Base-by-base conservation (phyloP, 192 early-diverging fungal genomes). In the Coemansia umbellata region DNA sequence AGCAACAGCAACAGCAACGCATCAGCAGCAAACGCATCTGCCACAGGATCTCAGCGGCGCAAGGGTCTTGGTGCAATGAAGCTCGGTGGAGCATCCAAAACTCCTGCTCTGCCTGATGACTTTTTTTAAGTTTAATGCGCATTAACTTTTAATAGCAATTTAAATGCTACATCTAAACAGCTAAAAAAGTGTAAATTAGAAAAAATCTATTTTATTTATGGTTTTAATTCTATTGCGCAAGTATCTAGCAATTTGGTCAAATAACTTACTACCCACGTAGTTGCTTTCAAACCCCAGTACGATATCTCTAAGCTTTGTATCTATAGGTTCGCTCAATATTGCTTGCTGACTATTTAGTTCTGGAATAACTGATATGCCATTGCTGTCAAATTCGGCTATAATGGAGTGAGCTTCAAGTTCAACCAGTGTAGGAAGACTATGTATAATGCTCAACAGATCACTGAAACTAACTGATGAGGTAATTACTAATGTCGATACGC, bases 21-120 rank as follows among this genome's bases (percentile, higher is more conserved):
- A 21, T 22, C 47, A 10, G n/a, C 58, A 8, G 14, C 60, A 13
- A 14, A 8, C 3, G 3, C 37, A 23, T 28, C 43, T 11, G 24
- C 26, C 13, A 37, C 60, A 10, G 33, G 27, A n/a, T 31, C 28
- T 19, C 48, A 53, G 31, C 54, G 63, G 18, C 69, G 69, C 42
- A 73, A 65, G 47, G 69, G 69, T 1, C 50, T 73, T 14, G 69
- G 69, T 8, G 69, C 69, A 2, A 73, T 73, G 69, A 73, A 73
- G 45, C 62, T 73, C 2, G 58, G 69, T 8, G 69, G 69, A 0
- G 47, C 37, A 27, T 40, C 62, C 15, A 73, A 73, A 41, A 57
- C 31, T 14, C 47, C 48, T 18, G 24, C 54, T 2, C 42, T 51
- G 8, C 45, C 43, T 0, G 58, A 68, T 21, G 66, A 54, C 11